These are phyloP conservation scores for Zoysia matrella DNA, from an alignment of 202 grass and related monocot genomes.

Conservation along the genomic window DNA sequence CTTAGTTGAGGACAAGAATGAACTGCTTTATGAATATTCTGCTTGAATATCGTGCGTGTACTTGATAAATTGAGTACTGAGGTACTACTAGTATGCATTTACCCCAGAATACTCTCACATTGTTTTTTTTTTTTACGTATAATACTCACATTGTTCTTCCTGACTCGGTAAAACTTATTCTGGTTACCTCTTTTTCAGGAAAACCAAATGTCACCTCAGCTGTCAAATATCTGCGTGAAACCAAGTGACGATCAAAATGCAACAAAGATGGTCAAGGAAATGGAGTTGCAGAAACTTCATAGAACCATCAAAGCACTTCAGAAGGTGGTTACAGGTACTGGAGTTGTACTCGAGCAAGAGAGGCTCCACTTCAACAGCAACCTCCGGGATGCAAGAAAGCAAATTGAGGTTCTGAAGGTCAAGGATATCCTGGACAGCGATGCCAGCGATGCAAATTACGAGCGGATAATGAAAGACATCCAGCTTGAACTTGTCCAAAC, in stretches of 20 bases:
- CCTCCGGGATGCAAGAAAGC: constrained; percentile 75
- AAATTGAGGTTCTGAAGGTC: constrained; percentile 73
- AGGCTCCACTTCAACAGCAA: constrained; percentile 68
- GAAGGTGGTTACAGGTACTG: constrained; percentile 71
- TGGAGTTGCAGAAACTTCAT: constrained; percentile 67
- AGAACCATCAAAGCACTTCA: constrained; percentile 85
- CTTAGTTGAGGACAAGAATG: background rate
- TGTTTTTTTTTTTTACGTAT: background rate
- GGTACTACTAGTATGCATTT: background rate
- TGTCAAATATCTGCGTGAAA: no score
- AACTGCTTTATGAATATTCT: background rate
- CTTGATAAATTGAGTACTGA: constrained; percentile 9
- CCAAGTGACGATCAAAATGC: no score
- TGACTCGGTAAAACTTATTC: constrained; percentile 62
- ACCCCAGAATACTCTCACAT: background rate
- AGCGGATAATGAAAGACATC: constrained; percentile 29
- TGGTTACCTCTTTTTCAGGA: constrained; percentile 16
- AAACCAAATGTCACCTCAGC: no score
- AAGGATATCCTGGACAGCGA: constrained; percentile 65
- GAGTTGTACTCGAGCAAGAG: constrained; percentile 80
- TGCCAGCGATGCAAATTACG: constrained; percentile 47
- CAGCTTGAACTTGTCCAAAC: constrained; percentile 91
- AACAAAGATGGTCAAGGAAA: no score
- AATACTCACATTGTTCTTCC: background rate
- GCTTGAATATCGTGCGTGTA: constrained; percentile 18